These are phyloP conservation scores for Pelargonium fulgidum DNA, from an alignment of 441 rosid species.

Conservation along the genomic window DNA sequence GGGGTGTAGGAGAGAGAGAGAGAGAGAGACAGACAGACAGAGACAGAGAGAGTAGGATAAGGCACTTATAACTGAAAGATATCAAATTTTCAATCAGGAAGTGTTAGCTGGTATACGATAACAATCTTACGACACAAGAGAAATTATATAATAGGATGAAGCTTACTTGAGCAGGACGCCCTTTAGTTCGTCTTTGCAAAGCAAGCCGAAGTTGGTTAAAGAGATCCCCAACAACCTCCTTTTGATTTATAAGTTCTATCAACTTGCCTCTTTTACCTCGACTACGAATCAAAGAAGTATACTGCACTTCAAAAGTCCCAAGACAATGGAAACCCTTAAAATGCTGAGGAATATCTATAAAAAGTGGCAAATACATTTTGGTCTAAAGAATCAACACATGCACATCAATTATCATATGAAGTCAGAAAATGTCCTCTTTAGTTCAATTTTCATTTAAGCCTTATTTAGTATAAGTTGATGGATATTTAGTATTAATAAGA, in stretches of 20 bases:
- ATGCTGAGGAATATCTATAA: background rate
- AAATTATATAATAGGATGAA: constrained; percentile 17
- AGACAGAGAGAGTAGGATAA: too few species aligned
- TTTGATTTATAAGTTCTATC: constrained; percentile 80
- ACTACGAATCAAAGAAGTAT: constrained; percentile 67
- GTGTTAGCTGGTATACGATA: too few species aligned
- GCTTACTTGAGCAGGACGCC: constrained; percentile 89
- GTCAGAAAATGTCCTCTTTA: background rate
- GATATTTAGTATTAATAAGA: background rate
- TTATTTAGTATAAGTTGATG: background rate
- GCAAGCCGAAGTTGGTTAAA: constrained; percentile 93
- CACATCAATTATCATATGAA: background rate
- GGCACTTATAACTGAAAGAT: constrained; percentile 13
- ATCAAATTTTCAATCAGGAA: too few species aligned
- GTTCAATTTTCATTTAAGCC: background rate
- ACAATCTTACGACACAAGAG: constrained; percentile 9
- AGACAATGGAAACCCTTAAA: background rate
- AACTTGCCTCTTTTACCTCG: constrained; percentile 57
- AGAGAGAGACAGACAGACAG: too few species aligned
- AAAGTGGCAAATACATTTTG: background rate
- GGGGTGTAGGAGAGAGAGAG: too few species aligned
- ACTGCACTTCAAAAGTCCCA: constrained; percentile 40
- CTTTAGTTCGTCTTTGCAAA: constrained; percentile 62
- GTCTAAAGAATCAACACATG: background rate
- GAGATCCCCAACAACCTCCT: constrained; percentile 84